A percentile compares a stretch with the other conserved stretches of the same genome.
Conservation (phyloP, 2,329 filamentous ascomycete species). For the Cladosporium cucumerinum region DNA sequence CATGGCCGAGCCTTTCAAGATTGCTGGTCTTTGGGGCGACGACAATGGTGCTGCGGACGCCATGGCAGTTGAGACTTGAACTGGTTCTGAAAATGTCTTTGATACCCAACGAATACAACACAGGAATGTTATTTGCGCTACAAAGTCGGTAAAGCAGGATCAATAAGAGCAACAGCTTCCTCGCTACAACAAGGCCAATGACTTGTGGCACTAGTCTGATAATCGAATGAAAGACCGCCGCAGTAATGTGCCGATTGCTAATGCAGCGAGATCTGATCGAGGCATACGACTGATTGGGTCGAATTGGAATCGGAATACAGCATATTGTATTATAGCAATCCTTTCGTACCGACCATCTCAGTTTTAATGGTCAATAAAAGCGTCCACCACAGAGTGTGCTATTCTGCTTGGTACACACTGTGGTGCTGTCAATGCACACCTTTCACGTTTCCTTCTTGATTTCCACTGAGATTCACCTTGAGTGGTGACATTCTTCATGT, state of each 20-base stretch:
- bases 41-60: slow-evolving; percentile 40
- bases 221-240: not conserved
- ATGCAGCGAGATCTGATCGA: not conserved
- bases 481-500: not conserved
- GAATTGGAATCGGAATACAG: not conserved
- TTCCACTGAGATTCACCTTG: not conserved
- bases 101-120: slow-evolving; percentile 15
- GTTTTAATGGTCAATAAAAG: not conserved
- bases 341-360: not conserved
- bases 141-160: not conserved
- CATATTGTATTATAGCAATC: not conserved
- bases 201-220: not conserved
- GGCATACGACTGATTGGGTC: not conserved
- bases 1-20: slow-evolving; percentile 92
- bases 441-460: not conserved
- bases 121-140: not conserved
- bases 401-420: not conserved
- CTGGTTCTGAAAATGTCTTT: slow-evolving; percentile 10
- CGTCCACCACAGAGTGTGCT: not conserved
- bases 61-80: slow-evolving; percentile 25
- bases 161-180: not conserved
- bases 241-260: not conserved
- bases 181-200: not conserved
- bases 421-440: not conserved
- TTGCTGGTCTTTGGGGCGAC: slow-evolving; percentile 88